phyloP scores from a whole-genome alignment of 805 yeast genomes.

The Metschnikowia picachoensis region DNA sequence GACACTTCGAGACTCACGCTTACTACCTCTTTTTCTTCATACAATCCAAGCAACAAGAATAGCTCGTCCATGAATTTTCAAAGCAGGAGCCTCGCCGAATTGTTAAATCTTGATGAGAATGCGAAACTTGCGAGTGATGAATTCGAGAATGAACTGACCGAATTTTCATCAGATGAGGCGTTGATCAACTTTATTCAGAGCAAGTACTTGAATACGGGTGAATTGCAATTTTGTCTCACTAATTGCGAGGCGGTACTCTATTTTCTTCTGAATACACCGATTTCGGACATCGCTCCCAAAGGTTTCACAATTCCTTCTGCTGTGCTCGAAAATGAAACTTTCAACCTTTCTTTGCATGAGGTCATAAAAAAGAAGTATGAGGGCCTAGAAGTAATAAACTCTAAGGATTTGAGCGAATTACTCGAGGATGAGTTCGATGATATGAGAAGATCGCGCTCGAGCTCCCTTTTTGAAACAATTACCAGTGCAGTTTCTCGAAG shows the following conservation, averaged over 20 bases:
- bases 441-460: slow-evolving; percentile 33
- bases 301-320: slow-evolving; percentile 9
- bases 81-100: slow-evolving; percentile 25
- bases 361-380: slow-evolving; percentile 19
- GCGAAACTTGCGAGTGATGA: background rate
- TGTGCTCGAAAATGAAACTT: slow-evolving; percentile 10
- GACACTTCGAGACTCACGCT: slow-evolving; percentile 12
- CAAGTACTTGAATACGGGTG: slow-evolving; percentile 35
- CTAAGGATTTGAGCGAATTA: slow-evolving; percentile 3
- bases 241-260: slow-evolving; percentile 40
- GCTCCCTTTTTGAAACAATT: slow-evolving; percentile 36
- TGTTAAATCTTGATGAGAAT: slow-evolving; percentile 25
- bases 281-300: slow-evolving; percentile 24
- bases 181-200: slow-evolving; percentile 26
- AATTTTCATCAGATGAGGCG: slow-evolving; percentile 29
- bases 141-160: slow-evolving; percentile 1
- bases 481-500: slow-evolving; percentile 29
- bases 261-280: slow-evolving; percentile 34
- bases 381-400: background rate
- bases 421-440: slow-evolving; percentile 12
- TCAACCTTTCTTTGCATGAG: slow-evolving; percentile 24
- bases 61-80: slow-evolving; percentile 11
- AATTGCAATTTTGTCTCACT: slow-evolving; percentile 36
- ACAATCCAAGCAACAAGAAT: slow-evolving; percentile 15
- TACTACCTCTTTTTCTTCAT: slow-evolving; percentile 9